These are phyloP conservation scores for Phyllostachys edulis DNA, from an alignment of 176 grass and related monocot species.

Conservation along the genomic window DNA sequence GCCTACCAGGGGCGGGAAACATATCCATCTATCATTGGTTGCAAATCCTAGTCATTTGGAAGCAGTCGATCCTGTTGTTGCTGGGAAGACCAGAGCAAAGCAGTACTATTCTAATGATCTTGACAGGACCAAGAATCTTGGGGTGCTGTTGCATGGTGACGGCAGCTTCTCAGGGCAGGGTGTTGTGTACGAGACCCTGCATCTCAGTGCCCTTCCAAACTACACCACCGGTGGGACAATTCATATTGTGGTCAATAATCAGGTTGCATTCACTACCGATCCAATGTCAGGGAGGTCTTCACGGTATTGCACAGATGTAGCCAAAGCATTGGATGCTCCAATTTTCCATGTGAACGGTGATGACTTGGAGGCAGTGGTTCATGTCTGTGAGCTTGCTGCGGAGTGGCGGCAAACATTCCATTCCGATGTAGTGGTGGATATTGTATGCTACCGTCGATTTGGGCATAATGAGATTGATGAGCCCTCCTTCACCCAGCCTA, in stretches of 20 bases:
- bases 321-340: slow-evolving; percentile 71
- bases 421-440: slow-evolving; percentile 89
- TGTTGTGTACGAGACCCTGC: slow-evolving; percentile 92
- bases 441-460: slow-evolving; percentile 93
- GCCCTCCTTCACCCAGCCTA: slow-evolving; percentile 93
- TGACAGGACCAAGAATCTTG: slow-evolving; percentile 90
- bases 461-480: slow-evolving; percentile 98
- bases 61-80: slow-evolving; percentile 89
- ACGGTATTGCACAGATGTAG: slow-evolving; percentile 77
- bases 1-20: slow-evolving; percentile 84
- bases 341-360: slow-evolving; percentile 99
- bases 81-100: slow-evolving; percentile 93
- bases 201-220: slow-evolving; percentile 94
- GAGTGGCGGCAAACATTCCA: slow-evolving; percentile 95
- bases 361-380: slow-evolving; percentile 93
- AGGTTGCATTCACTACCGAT: slow-evolving; percentile 80
- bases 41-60: slow-evolving; percentile 97
- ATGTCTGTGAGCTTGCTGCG: slow-evolving; percentile 84
- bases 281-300: slow-evolving; percentile 70
- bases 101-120: slow-evolving; percentile 90
- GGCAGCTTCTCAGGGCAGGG: slow-evolving; percentile 97
- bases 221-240: slow-evolving; percentile 95
- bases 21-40: slow-evolving; percentile 89
- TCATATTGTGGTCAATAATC: slow-evolving; percentile 78
- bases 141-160: slow-evolving; percentile 86